Base-by-base conservation (phyloP, 768 basidiomycete species). In the Leccinum subtestaceum region DNA sequence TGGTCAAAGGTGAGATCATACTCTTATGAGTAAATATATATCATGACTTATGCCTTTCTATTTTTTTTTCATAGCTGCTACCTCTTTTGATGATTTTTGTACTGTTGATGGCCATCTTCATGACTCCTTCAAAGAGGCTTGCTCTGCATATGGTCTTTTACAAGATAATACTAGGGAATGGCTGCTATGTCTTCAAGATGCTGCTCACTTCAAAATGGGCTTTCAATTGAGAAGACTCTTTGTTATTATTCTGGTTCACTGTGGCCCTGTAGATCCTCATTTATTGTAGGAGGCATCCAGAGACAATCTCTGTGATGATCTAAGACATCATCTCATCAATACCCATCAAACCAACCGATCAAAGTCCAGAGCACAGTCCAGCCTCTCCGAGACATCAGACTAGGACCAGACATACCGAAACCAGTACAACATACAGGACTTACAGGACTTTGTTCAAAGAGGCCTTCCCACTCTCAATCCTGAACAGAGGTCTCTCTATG, bases 71-170 rank as follows among this genome's bases (percentile, higher is more conserved):
- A 46, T 12, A 46, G 45, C 10, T 46, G 11, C 43, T 45, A 45
- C 43, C 19, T 45, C n/a, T 19, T 45, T n/a, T 45, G 43, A 45
- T 17, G 43, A 45, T 45, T 9, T n/a, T 19, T 45, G 43, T 19
- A 43, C 40, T 43, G 15, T 43, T 43, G n/a, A n/a, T 43, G 40
- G 40, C n/a, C 40, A n/a, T n/a, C 40, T 43, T 43, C 40, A 43
- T 43, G n/a, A 43, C 40, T 43, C 0, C 40, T 43, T 43, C n/a
- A 43, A 43, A 31, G 76, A 72, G 3, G 79, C 80, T 7, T 83
- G 81, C 53, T 15, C 0, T 36, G 46, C 46, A 32, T 7, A 3
- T 34, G 81, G 80, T 0, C 70, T 83, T 0, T 66, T 82, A 11
- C 72, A 79, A 46, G 74, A 80, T 72, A 7, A 43, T 43, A 40